A percentile compares a stretch with the other conserved stretches of the same genome.
phyloP scores from a whole-genome alignment of 305 asterid species.

The Andrographis paniculata region DNA sequence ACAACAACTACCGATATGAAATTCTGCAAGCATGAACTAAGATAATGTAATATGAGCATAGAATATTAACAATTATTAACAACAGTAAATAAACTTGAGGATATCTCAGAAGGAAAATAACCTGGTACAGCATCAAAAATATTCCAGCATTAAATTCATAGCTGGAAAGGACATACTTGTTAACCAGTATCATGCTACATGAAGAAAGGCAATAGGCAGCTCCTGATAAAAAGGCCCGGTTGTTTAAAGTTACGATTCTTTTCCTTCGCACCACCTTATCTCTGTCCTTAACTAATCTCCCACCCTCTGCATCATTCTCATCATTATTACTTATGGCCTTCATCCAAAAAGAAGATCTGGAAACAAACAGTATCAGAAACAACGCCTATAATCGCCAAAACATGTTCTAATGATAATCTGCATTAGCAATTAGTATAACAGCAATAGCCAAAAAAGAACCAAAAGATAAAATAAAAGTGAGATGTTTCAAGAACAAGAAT shows the following conservation, averaged over 20 bases:
- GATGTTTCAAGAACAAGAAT: no score
- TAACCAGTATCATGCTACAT: constrained; percentile 85
- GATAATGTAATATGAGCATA: not conserved
- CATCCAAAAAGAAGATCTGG: constrained; percentile 42
- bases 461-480: no score
- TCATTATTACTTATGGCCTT: constrained; percentile 34
- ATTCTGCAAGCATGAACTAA: constrained; percentile 48
- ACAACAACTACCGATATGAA: constrained; percentile 65
- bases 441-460: not conserved
- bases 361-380: constrained; percentile 15
- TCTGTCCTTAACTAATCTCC: constrained; percentile 40
- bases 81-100: not conserved
- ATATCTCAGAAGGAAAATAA: constrained; percentile 18
- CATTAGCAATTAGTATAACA: no score
- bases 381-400: constrained; percentile 5
- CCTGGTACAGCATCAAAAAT: constrained; percentile 96
- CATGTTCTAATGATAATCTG: not conserved
- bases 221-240: constrained; percentile 76
- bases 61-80: constrained; percentile 3
- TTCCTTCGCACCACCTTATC: constrained; percentile 36
- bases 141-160: constrained; percentile 81
- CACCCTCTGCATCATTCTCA: constrained; percentile 56
- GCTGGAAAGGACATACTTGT: constrained; percentile 90
- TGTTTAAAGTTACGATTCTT: constrained; percentile 29
- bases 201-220: constrained; percentile 80